A percentile compares a stretch with the other conserved stretches of the same genome.
Evolutionary conservation across 225 moss, liverwort and hornwort species (phyloP).

Genomic region (Anthoceros angustus): DNA sequence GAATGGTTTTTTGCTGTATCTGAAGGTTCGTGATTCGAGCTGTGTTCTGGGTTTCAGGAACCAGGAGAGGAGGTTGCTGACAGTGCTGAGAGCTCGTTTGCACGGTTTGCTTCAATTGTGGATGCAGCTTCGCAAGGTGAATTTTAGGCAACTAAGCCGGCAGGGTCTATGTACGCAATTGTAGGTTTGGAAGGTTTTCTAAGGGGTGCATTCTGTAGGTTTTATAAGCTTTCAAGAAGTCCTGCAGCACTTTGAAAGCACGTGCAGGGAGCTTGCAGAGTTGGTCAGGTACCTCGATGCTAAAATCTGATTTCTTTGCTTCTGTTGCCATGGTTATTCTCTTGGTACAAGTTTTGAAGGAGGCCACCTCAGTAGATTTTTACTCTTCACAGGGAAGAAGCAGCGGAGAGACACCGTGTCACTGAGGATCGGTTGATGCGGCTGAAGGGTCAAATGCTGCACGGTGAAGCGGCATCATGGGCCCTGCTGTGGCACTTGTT

Average conservation of each 20-base stretch:
- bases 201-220: background rate
- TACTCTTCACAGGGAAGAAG: conserved; percentile 42
- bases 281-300: conserved; percentile 21
- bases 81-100: conserved; percentile 34
- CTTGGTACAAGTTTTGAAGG: background rate
- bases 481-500: conserved; percentile 78
- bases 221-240: conserved; percentile 22
- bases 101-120: conserved; percentile 28
- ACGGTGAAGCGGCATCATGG: conserved; percentile 87
- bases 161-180: too few relatives aligned
- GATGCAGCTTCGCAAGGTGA: conserved; percentile 30
- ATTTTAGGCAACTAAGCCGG: background rate
- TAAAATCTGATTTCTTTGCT: background rate
- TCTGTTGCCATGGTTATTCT: background rate
- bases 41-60: conserved; percentile 7
- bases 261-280: conserved; percentile 35
- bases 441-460: conserved; percentile 84
- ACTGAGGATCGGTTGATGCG: conserved; percentile 96
- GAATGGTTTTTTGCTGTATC: too few relatives aligned
- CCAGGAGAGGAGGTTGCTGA: conserved; percentile 20
- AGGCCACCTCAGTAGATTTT: background rate
- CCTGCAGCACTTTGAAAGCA: conserved; percentile 25
- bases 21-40: background rate
- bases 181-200: too few relatives aligned
- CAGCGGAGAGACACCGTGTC: conserved; percentile 68